These are phyloP conservation scores for Boletus subcaerulescens DNA, from an alignment of 768 basidiomycete genomes.

Conservation along the genomic window DNA sequence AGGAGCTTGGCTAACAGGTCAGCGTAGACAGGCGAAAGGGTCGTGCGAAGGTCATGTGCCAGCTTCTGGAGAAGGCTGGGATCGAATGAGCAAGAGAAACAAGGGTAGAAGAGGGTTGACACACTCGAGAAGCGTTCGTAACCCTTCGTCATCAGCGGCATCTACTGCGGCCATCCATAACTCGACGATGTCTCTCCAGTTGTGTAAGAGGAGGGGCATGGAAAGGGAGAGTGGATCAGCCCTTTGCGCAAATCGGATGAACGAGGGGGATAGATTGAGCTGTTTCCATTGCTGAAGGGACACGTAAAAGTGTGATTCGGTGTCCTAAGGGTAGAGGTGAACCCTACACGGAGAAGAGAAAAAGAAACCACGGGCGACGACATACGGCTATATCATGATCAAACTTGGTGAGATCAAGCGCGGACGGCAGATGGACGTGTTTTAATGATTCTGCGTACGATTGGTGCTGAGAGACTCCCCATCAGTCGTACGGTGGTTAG, in stretches of 20 bases:
- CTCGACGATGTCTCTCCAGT: slow-evolving; percentile 66
- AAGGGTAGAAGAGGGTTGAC: slow-evolving; percentile 20
- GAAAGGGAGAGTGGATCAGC: slow-evolving; percentile 63
- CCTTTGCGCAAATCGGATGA: slow-evolving; percentile 64
- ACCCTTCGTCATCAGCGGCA: slow-evolving; percentile 65
- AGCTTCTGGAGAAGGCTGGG: slow-evolving; percentile 74
- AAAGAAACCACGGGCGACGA: background rate
- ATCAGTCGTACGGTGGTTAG: background rate
- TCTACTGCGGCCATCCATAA: slow-evolving; percentile 62
- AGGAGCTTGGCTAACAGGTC: slow-evolving; percentile 56
- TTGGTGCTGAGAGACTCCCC: slow-evolving; percentile 51
- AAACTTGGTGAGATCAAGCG: slow-evolving; percentile 51
- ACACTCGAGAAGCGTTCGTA: slow-evolving; percentile 75
- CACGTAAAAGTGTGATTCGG: slow-evolving; percentile 74
- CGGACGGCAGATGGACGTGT: slow-evolving; percentile 69
- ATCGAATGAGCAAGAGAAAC: slow-evolving; percentile 9
- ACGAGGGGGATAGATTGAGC: slow-evolving; percentile 74
- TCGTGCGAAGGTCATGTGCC: slow-evolving; percentile 76
- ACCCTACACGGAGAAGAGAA: background rate
- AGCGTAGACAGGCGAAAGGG: slow-evolving; percentile 60
- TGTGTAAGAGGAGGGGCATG: slow-evolving; percentile 77
- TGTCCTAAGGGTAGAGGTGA: slow-evolving; percentile 47
- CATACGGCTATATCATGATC: slow-evolving; percentile 58
- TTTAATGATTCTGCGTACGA: slow-evolving; percentile 67
- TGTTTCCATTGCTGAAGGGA: slow-evolving; percentile 75